Evolutionary conservation across 352 stramenopile species (phyloP), one percentile per base, ranked within the genome.

Genomic region (Blastocystis sp.): DNA sequence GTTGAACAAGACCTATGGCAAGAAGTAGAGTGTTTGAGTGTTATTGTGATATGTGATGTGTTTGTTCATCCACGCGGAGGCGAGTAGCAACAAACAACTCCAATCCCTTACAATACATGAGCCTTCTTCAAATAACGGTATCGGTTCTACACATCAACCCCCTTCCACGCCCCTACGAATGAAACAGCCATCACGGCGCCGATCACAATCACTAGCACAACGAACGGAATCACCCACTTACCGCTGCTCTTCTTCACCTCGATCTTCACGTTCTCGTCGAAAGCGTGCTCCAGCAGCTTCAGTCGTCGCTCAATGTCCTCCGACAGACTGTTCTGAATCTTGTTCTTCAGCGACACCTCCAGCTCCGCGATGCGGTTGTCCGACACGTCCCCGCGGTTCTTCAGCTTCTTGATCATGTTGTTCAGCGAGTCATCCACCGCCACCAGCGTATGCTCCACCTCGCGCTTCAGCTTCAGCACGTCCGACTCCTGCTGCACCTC

Each of bases 401-500:
- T 45, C 1, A 98, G 93, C 82, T 95, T 95, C 31, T 93, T 91
- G 1, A 96, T 90, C 74, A 94, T 96, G 93, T 94, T 95, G 60
- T 93, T 92, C 71, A 96, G 79, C 26, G 95, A 94, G 91, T 97
- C 93, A 62, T 95, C 92, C 91, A 97, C 93, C 88, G 93, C 94
- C 55, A 96, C 79, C 67, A 94, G 85, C 59, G 92, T 80, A 76
- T 93, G 90, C 88, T 94, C 92, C 21, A 94, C 33, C 61, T 94
- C 90, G 65, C 93, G 91, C 61, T 92, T 71, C 26, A 93, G 55
- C 13, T 74, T 66, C 26, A 79, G 50, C 35, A 92, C 31, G 1
- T 88, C 39, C 26, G 59, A n/a, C 10, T 80, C 29, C n/a, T 91
- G 62, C 41, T 61, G 10, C 35, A 35, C 60, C 35, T 37, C 45